Base-by-base conservation (phyloP, 2,329 filamentous ascomycete species). In the Cercospora beticola region DNA sequence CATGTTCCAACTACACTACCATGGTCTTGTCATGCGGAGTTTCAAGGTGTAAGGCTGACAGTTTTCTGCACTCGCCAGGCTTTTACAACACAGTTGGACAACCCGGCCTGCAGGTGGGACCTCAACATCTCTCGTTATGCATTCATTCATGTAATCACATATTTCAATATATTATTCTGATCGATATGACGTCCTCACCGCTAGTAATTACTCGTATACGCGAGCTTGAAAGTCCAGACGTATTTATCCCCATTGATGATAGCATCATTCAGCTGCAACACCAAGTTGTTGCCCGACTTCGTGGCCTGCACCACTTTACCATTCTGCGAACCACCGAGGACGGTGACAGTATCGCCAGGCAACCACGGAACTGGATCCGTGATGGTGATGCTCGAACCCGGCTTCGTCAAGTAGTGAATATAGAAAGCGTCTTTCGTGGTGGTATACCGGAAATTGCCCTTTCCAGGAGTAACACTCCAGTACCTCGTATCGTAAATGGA, bases 401-500 rank as follows among this genome's bases (percentile, higher is more conserved):
- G 83, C 52, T 78, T 79, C 7, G 78, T 75, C 40, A 86, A 70
- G 4, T 80, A 79, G 10, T 82, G 69, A 28, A 85, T 76, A 69
- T 86, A 86, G 66, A 87, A 86, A 0, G 85, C 84, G 3, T 83
- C 81, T 1, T 79, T 70, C 0, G 81, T 85, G 70, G 81, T 80
- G 1, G 84, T 86, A 68, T 86, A 86, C 16, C 85, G 74, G 0
- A 86, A 74, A 14, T 57, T 57, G 7, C 8, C 62, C 18, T 10
- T 28, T 18, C 62, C 66, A 4, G 66, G 28, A 36, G 46, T 65
- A 5, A 64, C 46, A 5, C 36, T 58, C 67, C 67, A 67, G 23
- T 58, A 69, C 8, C 31, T 46, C 31, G 67, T 69, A n/a, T 67
- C 59, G n/a, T 57, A 69, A 16, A 69, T 60, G 4, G 58, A 49